Evolutionary conservation across 257 asterid species (phyloP).

Genomic region (Primulina huaijiensis): DNA sequence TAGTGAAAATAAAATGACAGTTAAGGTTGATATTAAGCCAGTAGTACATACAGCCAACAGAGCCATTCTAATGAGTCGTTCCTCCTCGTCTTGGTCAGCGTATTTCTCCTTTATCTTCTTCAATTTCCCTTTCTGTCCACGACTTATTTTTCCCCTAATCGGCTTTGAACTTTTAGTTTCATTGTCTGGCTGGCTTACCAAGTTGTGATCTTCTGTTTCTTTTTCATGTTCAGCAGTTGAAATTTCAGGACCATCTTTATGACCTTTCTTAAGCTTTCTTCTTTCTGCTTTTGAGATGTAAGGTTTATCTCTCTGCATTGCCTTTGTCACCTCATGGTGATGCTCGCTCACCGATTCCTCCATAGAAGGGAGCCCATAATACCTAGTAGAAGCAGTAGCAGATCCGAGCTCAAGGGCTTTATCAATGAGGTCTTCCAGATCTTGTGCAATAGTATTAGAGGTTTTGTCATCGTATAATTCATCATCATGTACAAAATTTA

Average conservation of each 20-base stretch:
- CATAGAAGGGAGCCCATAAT: constrained; percentile 53
- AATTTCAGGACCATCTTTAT: constrained; percentile 42
- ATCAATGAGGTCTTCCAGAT: constrained; percentile 86
- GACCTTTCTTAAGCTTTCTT: constrained; percentile 87
- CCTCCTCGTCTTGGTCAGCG: constrained; percentile 98
- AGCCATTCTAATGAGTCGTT: constrained; percentile 80
- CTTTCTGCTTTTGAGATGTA: constrained; percentile 88
- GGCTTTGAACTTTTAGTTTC: constrained; percentile 37
- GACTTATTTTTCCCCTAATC: constrained; percentile 57
- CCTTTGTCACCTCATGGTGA: constrained; percentile 35
- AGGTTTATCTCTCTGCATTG: constrained; percentile 69
- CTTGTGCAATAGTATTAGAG: constrained; percentile 40
- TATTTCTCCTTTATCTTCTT: constrained; percentile 96
- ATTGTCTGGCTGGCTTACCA: constrained; percentile 36
- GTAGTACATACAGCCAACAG: constrained; percentile 68
- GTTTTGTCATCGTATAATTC: constrained; percentile 19
- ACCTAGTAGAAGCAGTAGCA: constrained; percentile 56
- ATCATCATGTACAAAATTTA: constrained; percentile 28
- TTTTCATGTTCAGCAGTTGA: constrained; percentile 35
- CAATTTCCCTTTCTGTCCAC: constrained; percentile 89
- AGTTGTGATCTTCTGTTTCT: constrained; percentile 31
- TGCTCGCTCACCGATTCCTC: constrained; percentile 38
- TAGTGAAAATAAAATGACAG: not conserved
- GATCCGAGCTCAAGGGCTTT: constrained; percentile 94
- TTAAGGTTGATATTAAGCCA: constrained; percentile 4